These are phyloP conservation scores for Epicoccum sorghinum DNA, from an alignment of 2,329 filamentous ascomycete genomes.

Conservation along the genomic window DNA sequence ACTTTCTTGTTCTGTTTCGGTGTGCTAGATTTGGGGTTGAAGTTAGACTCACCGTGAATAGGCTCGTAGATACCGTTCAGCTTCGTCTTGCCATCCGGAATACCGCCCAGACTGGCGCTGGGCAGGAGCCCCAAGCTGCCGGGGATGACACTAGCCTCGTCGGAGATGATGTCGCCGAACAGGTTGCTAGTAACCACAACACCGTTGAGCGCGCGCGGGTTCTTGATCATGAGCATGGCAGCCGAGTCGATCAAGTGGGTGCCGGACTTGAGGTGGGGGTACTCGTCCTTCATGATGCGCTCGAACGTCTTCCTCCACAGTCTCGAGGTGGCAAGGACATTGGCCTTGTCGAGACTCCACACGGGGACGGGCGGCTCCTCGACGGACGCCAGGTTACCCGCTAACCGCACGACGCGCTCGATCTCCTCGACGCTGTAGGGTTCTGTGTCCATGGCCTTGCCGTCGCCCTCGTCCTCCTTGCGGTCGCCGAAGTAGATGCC, in stretches of 20 bases:
- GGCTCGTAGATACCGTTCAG: slow-evolving; percentile 98
- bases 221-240: slow-evolving; percentile 98
- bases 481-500: slow-evolving; percentile 96
- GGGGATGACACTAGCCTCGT: slow-evolving; percentile 93
- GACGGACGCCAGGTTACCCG: slow-evolving; percentile 78
- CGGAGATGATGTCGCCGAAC: slow-evolving; percentile 94
- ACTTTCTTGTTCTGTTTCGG: too few relatives aligned
- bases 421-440: slow-evolving; percentile 85
- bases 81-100: slow-evolving; percentile 82
- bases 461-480: slow-evolving; percentile 78
- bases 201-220: slow-evolving; percentile 84
- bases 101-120: slow-evolving; percentile 82
- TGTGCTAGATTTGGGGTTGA: not conserved
- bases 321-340: slow-evolving; percentile 87
- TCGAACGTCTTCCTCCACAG: slow-evolving; percentile 88
- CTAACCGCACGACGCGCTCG: slow-evolving; percentile 84
- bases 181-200: slow-evolving; percentile 92
- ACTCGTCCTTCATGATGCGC: slow-evolving; percentile 86
- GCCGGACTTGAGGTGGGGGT: slow-evolving; percentile 80
- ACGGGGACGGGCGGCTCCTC: slow-evolving; percentile 78
- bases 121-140: slow-evolving; percentile 88
- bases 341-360: slow-evolving; percentile 93
- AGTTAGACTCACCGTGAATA: slow-evolving; percentile 74
- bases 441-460: slow-evolving; percentile 81
- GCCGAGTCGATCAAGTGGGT: slow-evolving; percentile 95